Percentiles rank a stretch among this genome's conserved stretches.
These are phyloP conservation scores for Colletotrichum chlorophyti DNA, from an alignment of 2,329 filamentous ascomycete genomes.

Conservation along the genomic window DNA sequence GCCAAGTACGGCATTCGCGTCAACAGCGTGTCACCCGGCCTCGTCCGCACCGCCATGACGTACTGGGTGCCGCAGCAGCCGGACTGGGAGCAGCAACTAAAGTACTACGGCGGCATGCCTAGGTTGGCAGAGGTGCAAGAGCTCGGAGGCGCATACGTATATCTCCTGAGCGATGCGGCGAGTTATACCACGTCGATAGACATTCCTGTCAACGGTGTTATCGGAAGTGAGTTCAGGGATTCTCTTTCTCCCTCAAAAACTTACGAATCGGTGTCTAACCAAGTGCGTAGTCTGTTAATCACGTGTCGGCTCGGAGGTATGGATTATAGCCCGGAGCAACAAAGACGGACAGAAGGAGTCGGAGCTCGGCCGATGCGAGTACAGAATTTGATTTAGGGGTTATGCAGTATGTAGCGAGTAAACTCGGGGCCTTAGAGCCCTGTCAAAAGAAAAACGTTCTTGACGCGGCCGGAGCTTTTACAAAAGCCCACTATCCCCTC, in stretches of 20 bases:
- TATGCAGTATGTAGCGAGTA: too few relatives aligned
- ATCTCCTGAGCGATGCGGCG: slow-evolving; percentile 59
- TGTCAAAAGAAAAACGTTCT: too few relatives aligned
- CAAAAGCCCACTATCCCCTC: too few relatives aligned
- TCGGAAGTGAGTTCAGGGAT: slow-evolving; percentile 30
- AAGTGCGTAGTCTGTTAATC: background rate
- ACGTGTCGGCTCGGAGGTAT: too few relatives aligned
- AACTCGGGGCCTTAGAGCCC: too few relatives aligned
- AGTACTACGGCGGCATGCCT: slow-evolving; percentile 65
- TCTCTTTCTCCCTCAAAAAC: too few relatives aligned
- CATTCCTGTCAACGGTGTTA: slow-evolving; percentile 54
- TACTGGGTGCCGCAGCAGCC: slow-evolving; percentile 57
- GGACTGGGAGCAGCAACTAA: slow-evolving; percentile 63
- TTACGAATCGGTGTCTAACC: background rate
- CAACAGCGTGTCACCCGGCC: slow-evolving; percentile 54
- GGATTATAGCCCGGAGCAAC: too few relatives aligned
- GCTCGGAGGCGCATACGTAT: slow-evolving; percentile 63
- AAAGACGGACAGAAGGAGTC: too few relatives aligned
- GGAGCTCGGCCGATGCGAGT: too few relatives aligned
- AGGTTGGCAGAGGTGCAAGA: slow-evolving; percentile 49
- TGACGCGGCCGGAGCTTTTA: too few relatives aligned
- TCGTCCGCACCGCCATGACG: slow-evolving; percentile 52
- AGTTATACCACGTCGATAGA: slow-evolving; percentile 58
- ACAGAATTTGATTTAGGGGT: too few relatives aligned
- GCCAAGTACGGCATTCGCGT: slow-evolving; percentile 51